Evolutionary conservation across 2,329 filamentous ascomycete genomes (phyloP), one percentile per base, ranked within the genome.

Genomic region (Neonectria hederae): DNA sequence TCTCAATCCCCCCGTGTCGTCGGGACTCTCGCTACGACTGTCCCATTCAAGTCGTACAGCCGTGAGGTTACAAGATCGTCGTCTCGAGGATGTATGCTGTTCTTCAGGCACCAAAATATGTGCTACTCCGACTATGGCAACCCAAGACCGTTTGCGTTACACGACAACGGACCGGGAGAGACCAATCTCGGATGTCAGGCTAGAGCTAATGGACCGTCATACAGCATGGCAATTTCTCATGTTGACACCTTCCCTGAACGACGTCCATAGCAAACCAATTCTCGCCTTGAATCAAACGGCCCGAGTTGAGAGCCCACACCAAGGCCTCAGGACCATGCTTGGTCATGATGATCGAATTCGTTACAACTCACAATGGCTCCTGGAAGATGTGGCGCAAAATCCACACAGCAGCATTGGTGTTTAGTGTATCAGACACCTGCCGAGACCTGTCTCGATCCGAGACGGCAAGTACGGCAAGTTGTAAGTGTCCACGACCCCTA

Each of bases 11-110:
- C 13, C 61, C 51, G 61, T 54, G 32, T 55, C 43, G 40, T 63
- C 32, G 61, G 55, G 32, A 59, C 63, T 69, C 61, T 71, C 70
- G 69, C 62, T 63, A 70, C 61, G 65, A 63, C 38, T 54, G 59
- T 63, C 22, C 55, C 52, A 24, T 59, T 42, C 21, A 24, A 35
- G 68, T 71, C 21, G 28, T 45, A 73, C 69, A 61, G 46, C 65
- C 59, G 54, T n/a, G 54, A 54, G 40, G 56, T 46, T 62, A 58
- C 62, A 55, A 54, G 22, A 63, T 60, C 56, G 42, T 68, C 54
- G 49, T 63, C 30, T 68, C 69, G 66, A 65, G 59, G 60, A 43
- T 43, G 22, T 14, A 51, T 53, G 58, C 54, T 59, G 40, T 42
- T 52, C 45, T 40, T 49, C 13, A 35, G 28, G n/a, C 14, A 38